Conservation (phyloP, 2,329 filamentous ascomycete genomes). For the Coccinonectria pachysandricola region DNA sequence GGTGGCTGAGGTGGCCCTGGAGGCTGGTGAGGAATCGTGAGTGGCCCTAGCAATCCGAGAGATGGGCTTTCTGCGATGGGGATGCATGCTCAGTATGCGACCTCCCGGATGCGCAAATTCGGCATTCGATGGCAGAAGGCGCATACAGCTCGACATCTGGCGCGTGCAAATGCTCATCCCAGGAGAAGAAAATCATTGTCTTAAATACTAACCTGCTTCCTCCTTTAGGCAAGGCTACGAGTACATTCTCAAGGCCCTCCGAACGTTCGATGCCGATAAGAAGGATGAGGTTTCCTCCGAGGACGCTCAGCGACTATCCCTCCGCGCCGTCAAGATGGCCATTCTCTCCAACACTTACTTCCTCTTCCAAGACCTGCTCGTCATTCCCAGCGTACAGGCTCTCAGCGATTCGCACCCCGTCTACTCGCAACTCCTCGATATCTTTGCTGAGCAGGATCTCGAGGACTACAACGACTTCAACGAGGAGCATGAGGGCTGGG, state of each 20-base stretch:
- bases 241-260: constrained; percentile 53
- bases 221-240: constrained; percentile 49
- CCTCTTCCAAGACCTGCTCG: constrained; percentile 72
- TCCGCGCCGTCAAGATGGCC: constrained; percentile 45
- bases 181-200: no score
- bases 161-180: no score
- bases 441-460: constrained; percentile 87
- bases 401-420: constrained; percentile 74
- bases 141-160: no score
- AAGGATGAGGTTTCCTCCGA: constrained; percentile 46
- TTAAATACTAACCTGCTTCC: no score
- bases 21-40: constrained; percentile 67
- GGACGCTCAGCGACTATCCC: constrained; percentile 49
- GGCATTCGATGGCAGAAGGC: no score
- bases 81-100: no score
- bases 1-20: constrained; percentile 69
- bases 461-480: constrained; percentile 95
- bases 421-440: constrained; percentile 86
- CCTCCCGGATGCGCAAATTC: no score
- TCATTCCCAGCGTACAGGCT: constrained; percentile 73
- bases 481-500: constrained; percentile 78
- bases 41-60: no score
- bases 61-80: no score
- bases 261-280: constrained; percentile 47
- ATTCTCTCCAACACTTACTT: constrained; percentile 47